These are phyloP conservation scores for Sphenostylis stenocarpa DNA, from an alignment of 306 rosid genomes.

Conservation along the genomic window DNA sequence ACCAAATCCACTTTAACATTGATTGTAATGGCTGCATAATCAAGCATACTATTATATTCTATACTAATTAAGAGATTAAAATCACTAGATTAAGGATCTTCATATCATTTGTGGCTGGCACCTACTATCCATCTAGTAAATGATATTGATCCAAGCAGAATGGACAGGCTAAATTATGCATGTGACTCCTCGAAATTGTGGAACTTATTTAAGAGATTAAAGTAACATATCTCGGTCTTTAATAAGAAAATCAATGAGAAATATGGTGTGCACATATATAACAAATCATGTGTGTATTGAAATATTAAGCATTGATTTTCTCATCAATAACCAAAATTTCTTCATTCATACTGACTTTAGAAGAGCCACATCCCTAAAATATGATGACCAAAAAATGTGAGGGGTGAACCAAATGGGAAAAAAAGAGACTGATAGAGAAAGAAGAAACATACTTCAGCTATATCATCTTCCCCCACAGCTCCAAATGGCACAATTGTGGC, in stretches of 20 bases:
- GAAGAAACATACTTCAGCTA: constrained; percentile 61
- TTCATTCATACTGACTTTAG: not conserved
- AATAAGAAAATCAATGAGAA: not conserved
- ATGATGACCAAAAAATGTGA: not conserved
- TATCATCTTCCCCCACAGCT: constrained; percentile 92
- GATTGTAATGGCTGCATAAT: not conserved
- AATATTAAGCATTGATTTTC: not conserved
- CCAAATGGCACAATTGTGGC: constrained; percentile 97
- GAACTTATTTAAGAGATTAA: too few species aligned
- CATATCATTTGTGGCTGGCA: not conserved
- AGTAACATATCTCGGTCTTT: not conserved
- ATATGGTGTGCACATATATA: not conserved
- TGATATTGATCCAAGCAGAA: not conserved
- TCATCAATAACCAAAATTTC: not conserved
- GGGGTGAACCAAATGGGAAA: not conserved
- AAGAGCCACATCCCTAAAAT: not conserved
- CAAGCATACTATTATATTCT: constrained; percentile 13
- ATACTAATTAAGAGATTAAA: not conserved
- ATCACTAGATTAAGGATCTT: not conserved
- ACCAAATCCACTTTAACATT: too few species aligned
- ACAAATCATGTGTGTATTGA: not conserved
- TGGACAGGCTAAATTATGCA: not conserved
- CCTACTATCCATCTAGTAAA: not conserved
- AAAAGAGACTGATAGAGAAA: constrained; percentile 8
- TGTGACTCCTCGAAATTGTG: not conserved